phyloP scores from a whole-genome alignment of 257 asterid species.

The Fraxinus excelsior region DNA sequence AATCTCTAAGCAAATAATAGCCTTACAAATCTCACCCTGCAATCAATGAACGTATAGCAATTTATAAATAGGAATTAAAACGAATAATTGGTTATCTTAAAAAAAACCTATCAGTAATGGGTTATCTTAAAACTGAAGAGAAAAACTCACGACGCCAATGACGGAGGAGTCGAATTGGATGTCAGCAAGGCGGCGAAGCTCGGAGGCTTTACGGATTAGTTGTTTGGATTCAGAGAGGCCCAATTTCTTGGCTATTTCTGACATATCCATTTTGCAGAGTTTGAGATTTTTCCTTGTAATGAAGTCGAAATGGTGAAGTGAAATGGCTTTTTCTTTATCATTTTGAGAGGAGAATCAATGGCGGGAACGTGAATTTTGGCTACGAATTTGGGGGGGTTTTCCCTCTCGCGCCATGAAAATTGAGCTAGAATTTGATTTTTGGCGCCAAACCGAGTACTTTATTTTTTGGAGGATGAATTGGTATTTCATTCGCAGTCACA shows the following conservation, averaged over 20 bases:
- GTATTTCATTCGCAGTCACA: too few relatives aligned
- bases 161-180: constrained; percentile 81
- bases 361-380: constrained; percentile 53
- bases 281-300: neutral
- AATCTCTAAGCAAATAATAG: constrained; percentile 88
- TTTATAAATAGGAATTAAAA: neutral
- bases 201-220: constrained; percentile 89
- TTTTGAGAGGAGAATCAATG: constrained; percentile 33
- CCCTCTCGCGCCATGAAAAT: constrained; percentile 11
- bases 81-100: neutral
- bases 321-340: neutral
- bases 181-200: constrained; percentile 94
- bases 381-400: neutral
- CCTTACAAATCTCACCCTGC: constrained; percentile 96
- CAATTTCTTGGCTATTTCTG: constrained; percentile 68
- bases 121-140: neutral
- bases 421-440: neutral
- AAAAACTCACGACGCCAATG: constrained; percentile 74
- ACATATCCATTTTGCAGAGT: constrained; percentile 53
- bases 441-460: neutral
- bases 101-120: neutral
- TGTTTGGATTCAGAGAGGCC: constrained; percentile 64
- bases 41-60: constrained; percentile 2
- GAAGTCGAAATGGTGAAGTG: neutral
- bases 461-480: neutral